These are phyloP conservation scores for Paracamarosporium sp. DNA, from an alignment of 2,329 filamentous ascomycete species.

Conservation along the genomic window DNA sequence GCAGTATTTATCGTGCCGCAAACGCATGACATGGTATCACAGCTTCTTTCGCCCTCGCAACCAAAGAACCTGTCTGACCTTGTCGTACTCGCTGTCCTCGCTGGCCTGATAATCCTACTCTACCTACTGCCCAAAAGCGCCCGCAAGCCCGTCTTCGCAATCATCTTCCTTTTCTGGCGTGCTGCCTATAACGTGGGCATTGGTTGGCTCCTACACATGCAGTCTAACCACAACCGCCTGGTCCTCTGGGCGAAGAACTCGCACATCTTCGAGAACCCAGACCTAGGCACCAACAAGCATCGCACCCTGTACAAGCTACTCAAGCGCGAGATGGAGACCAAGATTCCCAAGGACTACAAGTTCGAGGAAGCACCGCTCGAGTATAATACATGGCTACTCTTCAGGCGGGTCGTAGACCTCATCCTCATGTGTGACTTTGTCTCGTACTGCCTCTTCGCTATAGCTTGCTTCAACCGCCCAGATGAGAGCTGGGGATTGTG, in stretches of 20 bases:
- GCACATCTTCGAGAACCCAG: constrained; percentile 83
- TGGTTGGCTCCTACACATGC: constrained; percentile 83
- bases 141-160: constrained; percentile 79
- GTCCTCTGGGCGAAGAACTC: constrained; percentile 87
- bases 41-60: constrained; percentile 90
- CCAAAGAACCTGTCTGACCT: constrained; percentile 93
- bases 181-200: constrained; percentile 93
- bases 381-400: constrained; percentile 99
- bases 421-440: constrained; percentile 99
- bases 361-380: constrained; percentile 94
- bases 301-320: constrained; percentile 83
- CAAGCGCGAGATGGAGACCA: constrained; percentile 89
- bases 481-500: constrained; percentile 75
- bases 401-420: constrained; percentile 92
- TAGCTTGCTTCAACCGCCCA: constrained; percentile 82
- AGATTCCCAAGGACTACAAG: constrained; percentile 91
- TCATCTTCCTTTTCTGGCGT: constrained; percentile 90
- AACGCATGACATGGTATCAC: constrained; percentile 99
- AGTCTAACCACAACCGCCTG: constrained; percentile 87
- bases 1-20: constrained; percentile 93
- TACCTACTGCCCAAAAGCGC: constrained; percentile 73
- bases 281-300: constrained; percentile 80
- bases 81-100: constrained; percentile 79
- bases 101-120: constrained; percentile 74
- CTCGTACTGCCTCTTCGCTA: constrained; percentile 94